Evolutionary conservation across 2,329 filamentous ascomycete genomes (phyloP).

Genomic region (Emergomyces pasteurianus): DNA sequence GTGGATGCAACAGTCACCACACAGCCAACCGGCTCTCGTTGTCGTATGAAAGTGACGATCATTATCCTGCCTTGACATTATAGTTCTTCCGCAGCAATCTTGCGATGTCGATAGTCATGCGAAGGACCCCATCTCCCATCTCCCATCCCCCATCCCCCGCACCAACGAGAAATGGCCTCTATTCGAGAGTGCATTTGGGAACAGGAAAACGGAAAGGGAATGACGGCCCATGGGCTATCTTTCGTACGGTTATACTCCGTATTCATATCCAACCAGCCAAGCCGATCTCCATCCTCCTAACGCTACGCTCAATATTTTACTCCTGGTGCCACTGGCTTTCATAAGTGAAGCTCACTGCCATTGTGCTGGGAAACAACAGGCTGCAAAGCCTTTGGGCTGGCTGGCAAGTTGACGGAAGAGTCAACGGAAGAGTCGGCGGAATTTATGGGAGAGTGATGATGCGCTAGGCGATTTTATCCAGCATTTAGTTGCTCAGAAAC

Average conservation of each 20-base stretch:
- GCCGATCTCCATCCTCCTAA: neutral
- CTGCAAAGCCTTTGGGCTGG: neutral
- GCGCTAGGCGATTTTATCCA: slow-evolving; percentile 21
- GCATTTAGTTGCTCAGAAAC: slow-evolving; percentile 16
- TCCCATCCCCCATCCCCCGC: neutral
- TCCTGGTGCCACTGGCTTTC: neutral
- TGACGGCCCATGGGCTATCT: too few species aligned
- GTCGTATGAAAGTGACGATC: neutral
- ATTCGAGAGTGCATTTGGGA: neutral
- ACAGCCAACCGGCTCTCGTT: neutral
- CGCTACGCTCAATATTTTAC: neutral
- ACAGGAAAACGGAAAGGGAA: neutral
- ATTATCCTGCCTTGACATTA: neutral
- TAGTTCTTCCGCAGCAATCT: neutral
- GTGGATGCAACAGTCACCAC: neutral
- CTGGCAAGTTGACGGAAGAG: slow-evolving; percentile 17
- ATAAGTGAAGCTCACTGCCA: neutral
- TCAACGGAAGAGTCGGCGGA: slow-evolving; percentile 23
- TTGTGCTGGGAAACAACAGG: neutral
- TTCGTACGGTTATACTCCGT: too few species aligned
- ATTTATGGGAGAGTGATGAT: slow-evolving; percentile 23
- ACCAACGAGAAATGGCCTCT: neutral
- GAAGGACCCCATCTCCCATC: neutral
- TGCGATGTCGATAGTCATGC: neutral
- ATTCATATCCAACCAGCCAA: neutral